Evolutionary conservation across 768 basidiomycete genomes (phyloP).

Genomic region (Strobilomyces echinocephalus): DNA sequence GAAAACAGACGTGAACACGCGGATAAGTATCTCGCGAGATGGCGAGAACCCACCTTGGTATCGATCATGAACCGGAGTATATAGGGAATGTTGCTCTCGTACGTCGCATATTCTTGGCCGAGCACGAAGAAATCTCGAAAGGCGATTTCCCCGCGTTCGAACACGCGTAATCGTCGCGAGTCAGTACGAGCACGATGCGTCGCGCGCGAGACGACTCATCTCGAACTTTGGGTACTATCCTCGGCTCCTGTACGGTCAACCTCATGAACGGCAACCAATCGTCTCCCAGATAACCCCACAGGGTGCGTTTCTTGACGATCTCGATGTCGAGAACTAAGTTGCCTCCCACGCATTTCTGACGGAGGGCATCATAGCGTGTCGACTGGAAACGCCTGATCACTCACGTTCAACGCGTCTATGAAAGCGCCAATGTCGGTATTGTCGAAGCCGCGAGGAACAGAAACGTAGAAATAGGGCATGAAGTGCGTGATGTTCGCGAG

Average conservation of each 20-base stretch:
- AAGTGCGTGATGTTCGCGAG: conserved; percentile 79
- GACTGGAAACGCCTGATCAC: conserved; percentile 20
- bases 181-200: conserved; percentile 8
- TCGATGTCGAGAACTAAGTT: conserved; percentile 49
- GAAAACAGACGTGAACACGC: not conserved
- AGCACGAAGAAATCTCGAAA: conserved; percentile 57
- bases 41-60: conserved; percentile 57
- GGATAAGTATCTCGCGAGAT: not conserved
- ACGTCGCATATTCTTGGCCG: conserved; percentile 57
- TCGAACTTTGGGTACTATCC: conserved; percentile 80
- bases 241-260: conserved; percentile 69
- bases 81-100: conserved; percentile 92
- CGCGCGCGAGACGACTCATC: conserved; percentile 57
- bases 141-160: conserved; percentile 71
- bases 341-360: conserved; percentile 26
- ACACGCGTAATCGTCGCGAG: conserved; percentile 43
- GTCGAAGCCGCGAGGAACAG: conserved; percentile 79
- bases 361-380: not conserved
- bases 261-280: conserved; percentile 78
- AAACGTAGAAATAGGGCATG: conserved; percentile 89
- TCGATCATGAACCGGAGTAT: conserved; percentile 97
- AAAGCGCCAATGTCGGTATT: conserved; percentile 64
- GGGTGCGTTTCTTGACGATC: conserved; percentile 58
- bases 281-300: conserved; percentile 90
- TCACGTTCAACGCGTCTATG: conserved; percentile 67